phyloP scores from a whole-genome alignment of 179 eudicot species.

The Beta macrorhiza region DNA sequence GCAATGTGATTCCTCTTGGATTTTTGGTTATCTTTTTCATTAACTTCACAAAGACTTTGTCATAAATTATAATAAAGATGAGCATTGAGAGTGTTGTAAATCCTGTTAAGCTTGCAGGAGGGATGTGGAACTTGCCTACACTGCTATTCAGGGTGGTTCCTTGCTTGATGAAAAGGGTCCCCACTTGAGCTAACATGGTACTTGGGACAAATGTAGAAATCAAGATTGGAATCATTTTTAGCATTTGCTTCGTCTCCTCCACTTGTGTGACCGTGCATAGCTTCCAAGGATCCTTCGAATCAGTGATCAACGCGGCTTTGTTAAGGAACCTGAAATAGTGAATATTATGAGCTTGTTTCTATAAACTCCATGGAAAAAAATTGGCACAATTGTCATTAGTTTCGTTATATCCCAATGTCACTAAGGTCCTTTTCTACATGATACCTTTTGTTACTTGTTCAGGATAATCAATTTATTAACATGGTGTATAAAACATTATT shows the following conservation, averaged over 20 bases:
- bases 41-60: constrained; percentile 35
- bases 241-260: constrained; percentile 49
- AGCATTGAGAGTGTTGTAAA: constrained; percentile 43
- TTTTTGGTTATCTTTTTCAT: constrained; percentile 34
- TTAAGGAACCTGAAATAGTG: constrained; percentile 29
- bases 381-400: no score
- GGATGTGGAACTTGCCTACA: constrained; percentile 42
- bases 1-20: constrained; percentile 51
- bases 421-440: no score
- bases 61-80: constrained; percentile 37
- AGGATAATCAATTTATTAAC: no score
- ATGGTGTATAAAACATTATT: no score
- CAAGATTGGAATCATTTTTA: constrained; percentile 46
- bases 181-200: constrained; percentile 43
- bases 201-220: constrained; percentile 43
- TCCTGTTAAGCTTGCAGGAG: constrained; percentile 39
- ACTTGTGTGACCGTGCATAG: constrained; percentile 49
- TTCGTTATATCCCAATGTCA: no score
- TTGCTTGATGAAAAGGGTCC: constrained; percentile 49
- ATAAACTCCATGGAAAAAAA: no score
- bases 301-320: constrained; percentile 40
- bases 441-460: no score
- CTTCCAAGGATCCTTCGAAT: constrained; percentile 33
- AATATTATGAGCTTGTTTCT: no score
- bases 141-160: constrained; percentile 41